Base-by-base conservation (phyloP, 2,329 filamentous ascomycete genomes). In the Metarhizium robertsii region DNA sequence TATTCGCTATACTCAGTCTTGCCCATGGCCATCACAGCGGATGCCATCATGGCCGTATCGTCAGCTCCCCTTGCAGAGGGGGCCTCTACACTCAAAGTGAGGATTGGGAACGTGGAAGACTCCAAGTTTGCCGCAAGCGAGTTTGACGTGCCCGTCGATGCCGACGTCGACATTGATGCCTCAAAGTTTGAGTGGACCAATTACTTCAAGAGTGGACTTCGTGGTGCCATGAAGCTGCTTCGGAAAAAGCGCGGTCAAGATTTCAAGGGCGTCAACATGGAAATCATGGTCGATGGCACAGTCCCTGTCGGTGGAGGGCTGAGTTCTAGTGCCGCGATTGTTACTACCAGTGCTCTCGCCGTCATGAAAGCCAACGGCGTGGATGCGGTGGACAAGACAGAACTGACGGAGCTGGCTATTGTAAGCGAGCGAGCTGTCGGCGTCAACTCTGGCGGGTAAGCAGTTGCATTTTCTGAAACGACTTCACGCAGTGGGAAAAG, bases 1-100 rank as follows among this genome's bases (percentile, higher is more conserved):
- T 99, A 99, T 75, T 96, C 90, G 14, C 83, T 99, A 20, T 99
- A 97, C 77, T 86, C 94, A 63, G 92, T 96, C 57, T 79, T 99
- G 29, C 94, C 94, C 53, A 96, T 96, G 84, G 94, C 92, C 59
- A 91, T 97, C 62, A 90, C 88, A 6, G 88, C 90, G 59, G 94
- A 99, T 71, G 87, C 91, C 56, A 80, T 99, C 57, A 81, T 99
- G 66, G 94, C 92, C 53, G 88, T 96, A 42, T 80, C 70, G 64
- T 74, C 79, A 55, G 77, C 79, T 32, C 70, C 79, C 45, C 67
- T 75, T 6, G 73, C 78, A 6, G 73, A 76, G 6, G 70, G 71
- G 34, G 70, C 74, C 20, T 78, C 79, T 51, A 75, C 79, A 1
- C 86, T 84, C 61, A 85, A 76, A 57, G 79, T 97, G 64, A 84